Evolutionary conservation across 2,329 filamentous ascomycete genomes (phyloP), one percentile per base, ranked within the genome.

Genomic region (Colletotrichum godetiae): DNA sequence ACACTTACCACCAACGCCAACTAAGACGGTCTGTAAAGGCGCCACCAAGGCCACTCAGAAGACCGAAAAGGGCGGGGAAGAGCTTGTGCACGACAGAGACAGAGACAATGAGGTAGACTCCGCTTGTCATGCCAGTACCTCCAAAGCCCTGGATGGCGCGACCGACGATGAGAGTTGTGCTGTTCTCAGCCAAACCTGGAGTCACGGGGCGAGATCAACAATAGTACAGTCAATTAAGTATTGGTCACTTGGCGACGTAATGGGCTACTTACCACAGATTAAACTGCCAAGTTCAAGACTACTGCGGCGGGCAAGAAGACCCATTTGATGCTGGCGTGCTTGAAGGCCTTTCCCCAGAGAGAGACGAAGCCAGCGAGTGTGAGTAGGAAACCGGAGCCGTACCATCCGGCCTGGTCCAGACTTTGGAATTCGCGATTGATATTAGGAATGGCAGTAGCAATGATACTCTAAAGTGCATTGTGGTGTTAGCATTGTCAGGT

Each of bases 371-470:
- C 70, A 12, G 76, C 80, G 8, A 78, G 62, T 0, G 79, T 81
- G n/a, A 82, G 68, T 63, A 82, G 81, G 72, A 80, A 85, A 11
- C 82, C 83, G 29, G 83, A 81, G 1, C 84, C 85, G 72, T 88
- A 88, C 86, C 86, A 88, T 22, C 82, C 83, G 8, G 87, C 81
- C 58, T 86, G 83, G 7, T 79, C 77, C 2, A 85, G 77, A 35
- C 80, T 77, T 19, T 82, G 77, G 76, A 83, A 81, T 24, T 80
- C 80, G 73, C 78, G 81, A 1, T 84, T 85, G 69, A 86, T 85
- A 55, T 82, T 82, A 0, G 84, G 84, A 42, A 86, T 84, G 13
- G 84, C 84, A 0, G 83, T 85, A 3, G 83, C 84, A 27, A 86
- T 80, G 68, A 86, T 85, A 2, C 83, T 84, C 80, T 84, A 31